A percentile compares a stretch with the other conserved stretches of the same genome.
phyloP scores from a whole-genome alignment of 768 basidiomycete genomes.

The Rhodotorula sphaerocarpa region DNA sequence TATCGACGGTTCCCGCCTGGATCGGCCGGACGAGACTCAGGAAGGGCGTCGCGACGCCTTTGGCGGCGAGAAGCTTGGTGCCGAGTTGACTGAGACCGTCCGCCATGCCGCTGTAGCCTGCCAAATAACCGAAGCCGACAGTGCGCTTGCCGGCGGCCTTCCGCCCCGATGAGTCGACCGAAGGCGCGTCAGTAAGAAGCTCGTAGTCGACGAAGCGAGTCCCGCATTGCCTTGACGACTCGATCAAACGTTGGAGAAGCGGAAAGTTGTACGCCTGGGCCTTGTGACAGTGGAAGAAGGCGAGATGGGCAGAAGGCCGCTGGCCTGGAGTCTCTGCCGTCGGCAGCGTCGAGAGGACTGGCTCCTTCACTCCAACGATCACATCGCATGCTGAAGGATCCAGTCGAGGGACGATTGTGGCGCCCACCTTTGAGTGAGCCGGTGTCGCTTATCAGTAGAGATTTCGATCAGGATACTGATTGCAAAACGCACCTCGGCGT shows the following conservation, averaged over 20 bases:
- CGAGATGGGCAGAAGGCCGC: constrained; percentile 55
- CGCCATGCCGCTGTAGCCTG: constrained; percentile 68
- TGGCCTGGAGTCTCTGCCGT: neutral
- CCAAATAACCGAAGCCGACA: constrained; percentile 86
- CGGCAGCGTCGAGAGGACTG: constrained; percentile 49
- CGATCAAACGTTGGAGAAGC: constrained; percentile 52
- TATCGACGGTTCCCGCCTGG: constrained; percentile 55
- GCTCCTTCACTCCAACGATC: constrained; percentile 81
- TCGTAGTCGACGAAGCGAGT: constrained; percentile 71
- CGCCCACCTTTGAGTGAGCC: constrained; percentile 61
- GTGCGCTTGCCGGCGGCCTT: constrained; percentile 51
- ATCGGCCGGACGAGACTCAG: constrained; percentile 74
- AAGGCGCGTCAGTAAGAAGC: constrained; percentile 53
- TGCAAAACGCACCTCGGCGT: constrained; percentile 51
- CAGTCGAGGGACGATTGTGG: constrained; percentile 55
- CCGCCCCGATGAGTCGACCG: constrained; percentile 44
- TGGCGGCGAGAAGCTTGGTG: constrained; percentile 60
- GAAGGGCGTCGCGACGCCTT: constrained; percentile 73
- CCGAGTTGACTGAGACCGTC: constrained; percentile 74
- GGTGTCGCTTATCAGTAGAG: too few relatives aligned
- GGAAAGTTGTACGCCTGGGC: constrained; percentile 79
- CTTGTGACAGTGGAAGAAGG: constrained; percentile 57
- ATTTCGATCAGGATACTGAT: too few relatives aligned
- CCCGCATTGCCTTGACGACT: constrained; percentile 1
- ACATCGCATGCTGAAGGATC: constrained; percentile 55